Evolutionary conservation across 108 stramenopile species (phyloP).

Genomic region (Heterococcus sp.): DNA sequence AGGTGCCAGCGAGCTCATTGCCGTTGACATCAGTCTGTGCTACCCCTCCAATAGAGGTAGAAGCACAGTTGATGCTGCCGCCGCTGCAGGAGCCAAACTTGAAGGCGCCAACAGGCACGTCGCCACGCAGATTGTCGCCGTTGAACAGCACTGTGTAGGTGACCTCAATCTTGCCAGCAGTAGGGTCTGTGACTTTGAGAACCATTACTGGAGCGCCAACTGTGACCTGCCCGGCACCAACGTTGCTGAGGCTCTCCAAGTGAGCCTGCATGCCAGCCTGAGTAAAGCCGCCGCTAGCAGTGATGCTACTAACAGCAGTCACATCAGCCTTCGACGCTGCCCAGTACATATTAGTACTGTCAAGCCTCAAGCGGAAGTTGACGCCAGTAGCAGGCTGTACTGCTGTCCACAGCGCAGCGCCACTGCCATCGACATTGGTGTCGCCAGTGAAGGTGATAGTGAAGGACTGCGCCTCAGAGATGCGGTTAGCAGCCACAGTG

Average conservation of each 20-base stretch:
- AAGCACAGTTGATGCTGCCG: conserved; percentile 2
- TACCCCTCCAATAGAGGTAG: too few relatives aligned
- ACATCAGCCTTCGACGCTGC: too few relatives aligned
- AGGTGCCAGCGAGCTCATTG: conserved; percentile 66
- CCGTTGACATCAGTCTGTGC: conserved; percentile 59
- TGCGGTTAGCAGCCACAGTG: conserved; percentile 58
- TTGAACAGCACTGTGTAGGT: conserved; percentile 67
- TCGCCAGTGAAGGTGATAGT: conserved; percentile 44
- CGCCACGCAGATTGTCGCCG: conserved; percentile 63
- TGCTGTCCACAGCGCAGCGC: conserved; percentile 12
- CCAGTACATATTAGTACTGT: conserved; percentile 56
- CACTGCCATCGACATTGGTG: conserved; percentile 51
- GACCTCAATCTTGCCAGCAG: conserved; percentile 62
- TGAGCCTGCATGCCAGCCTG: too few relatives aligned
- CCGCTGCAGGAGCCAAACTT: conserved; percentile 7
- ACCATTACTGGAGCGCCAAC: too few relatives aligned
- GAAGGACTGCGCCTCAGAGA: conserved; percentile 69
- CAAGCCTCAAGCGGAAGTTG: conserved; percentile 29
- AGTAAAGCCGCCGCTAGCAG: too few relatives aligned
- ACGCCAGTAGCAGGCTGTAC: conserved; percentile 15
- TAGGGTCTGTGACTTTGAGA: conserved; percentile 19
- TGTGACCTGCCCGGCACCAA: too few relatives aligned
- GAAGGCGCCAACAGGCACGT: conserved; percentile 60
- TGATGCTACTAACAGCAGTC: too few relatives aligned
- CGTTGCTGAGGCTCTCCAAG: too few relatives aligned